Evolutionary conservation across 2,329 filamentous ascomycete genomes (phyloP), one percentile per base, ranked within the genome.

Genomic region (Xylaria sp.): DNA sequence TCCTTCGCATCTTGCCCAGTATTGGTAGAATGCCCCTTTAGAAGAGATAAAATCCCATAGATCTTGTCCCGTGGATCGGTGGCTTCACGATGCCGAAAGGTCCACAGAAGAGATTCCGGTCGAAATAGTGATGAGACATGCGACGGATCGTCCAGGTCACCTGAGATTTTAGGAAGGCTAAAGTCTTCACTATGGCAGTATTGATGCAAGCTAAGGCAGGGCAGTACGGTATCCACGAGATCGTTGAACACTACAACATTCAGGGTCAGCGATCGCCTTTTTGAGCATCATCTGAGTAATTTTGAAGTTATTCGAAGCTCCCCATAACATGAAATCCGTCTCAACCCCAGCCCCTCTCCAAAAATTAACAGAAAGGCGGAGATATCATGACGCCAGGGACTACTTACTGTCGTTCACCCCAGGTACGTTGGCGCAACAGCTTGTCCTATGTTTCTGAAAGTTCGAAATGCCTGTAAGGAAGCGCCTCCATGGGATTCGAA

Each of bases 401-500:
- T 55, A 37, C 52, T 55, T 18, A 55, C 52, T 68, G 32, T 64
- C 60, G n/a, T 63, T 44, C 6, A 68, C 37, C 12, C 60, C 66
- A 15, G 60, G 66, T 3, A 68, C 54, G 39, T 68, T 37, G 28
- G 60, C 60, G 25, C 66, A 68, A 39, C 66, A 68, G 60, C 55
- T 68, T 41, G 66, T 64, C 20, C 60, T 52, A 32, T 68, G 66
- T 50, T 64, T 64, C 41, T 68, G 66, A 20, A 68, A 68, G 54
- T 68, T 68, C 25, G 60, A 60, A 55, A 68, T 64, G 28, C 44
- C 66, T 6, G 60, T 58, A 18, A 68, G 60, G 39, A 68, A 64
- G 39, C 32, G 59, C 12, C 60, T n/a, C 59, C 59, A 68, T 2
- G 66, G 60, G 34, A 68, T 58, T 28, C 61, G 60, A 54, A 55